phyloP scores from a whole-genome alignment of 2,329 filamentous ascomycete genomes.

The Clonostachys solani region DNA sequence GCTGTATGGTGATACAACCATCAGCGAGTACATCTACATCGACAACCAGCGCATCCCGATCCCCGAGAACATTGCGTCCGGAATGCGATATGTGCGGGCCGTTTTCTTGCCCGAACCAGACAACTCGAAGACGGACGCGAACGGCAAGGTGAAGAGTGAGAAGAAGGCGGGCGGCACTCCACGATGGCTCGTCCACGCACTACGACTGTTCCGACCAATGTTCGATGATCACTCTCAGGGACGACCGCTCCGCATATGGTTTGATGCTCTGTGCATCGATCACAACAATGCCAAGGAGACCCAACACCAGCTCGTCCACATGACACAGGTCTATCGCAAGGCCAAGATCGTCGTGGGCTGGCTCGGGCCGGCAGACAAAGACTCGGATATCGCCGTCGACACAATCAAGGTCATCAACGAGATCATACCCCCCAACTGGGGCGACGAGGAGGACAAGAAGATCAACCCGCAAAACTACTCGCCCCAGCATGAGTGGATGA shows the following conservation, averaged over 20 bases:
- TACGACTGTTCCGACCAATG: neutral
- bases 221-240: neutral
- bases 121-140: slow-evolving; percentile 7
- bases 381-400: slow-evolving; percentile 8
- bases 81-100: slow-evolving; percentile 14
- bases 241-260: slow-evolving; percentile 5
- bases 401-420: slow-evolving; percentile 11
- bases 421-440: slow-evolving; percentile 16
- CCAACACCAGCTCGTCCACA: slow-evolving; percentile 3
- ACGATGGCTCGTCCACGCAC: slow-evolving; percentile 5
- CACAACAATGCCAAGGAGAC: slow-evolving; percentile 6
- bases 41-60: slow-evolving; percentile 9
- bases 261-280: slow-evolving; percentile 12
- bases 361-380: slow-evolving; percentile 11
- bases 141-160: neutral
- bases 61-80: slow-evolving; percentile 11
- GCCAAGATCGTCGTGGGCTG: slow-evolving; percentile 15
- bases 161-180: slow-evolving; percentile 5
- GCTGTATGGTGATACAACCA: slow-evolving; percentile 8
- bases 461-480: slow-evolving; percentile 18
- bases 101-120: slow-evolving; percentile 15
- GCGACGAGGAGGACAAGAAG: slow-evolving; percentile 15
- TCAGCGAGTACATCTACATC: slow-evolving; percentile 13
- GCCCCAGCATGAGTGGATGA: slow-evolving; percentile 14
- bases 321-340: slow-evolving; percentile 6